phyloP scores from a whole-genome alignment of 2,329 filamentous ascomycete species.

The Aspergillus piperis region DNA sequence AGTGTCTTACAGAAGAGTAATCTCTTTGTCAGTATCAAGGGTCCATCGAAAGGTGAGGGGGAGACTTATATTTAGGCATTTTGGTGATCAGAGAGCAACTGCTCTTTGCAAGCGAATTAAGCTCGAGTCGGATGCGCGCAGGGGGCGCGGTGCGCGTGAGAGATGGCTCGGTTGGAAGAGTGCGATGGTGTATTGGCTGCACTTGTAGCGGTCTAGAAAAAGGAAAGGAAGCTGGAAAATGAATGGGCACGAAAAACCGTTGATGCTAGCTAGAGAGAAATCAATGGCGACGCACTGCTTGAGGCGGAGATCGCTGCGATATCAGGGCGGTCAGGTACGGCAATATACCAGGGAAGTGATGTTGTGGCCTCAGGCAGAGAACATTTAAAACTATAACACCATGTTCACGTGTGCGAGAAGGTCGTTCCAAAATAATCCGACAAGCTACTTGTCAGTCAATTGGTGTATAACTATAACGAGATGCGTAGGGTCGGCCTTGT shows the following conservation, averaged over 20 bases:
- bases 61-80: conserved; percentile 83
- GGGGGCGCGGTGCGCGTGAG: conserved; percentile 19
- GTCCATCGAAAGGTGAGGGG: conserved; percentile 6
- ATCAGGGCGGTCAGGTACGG: background rate
- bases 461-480: too few relatives aligned
- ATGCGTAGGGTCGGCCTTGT: too few relatives aligned
- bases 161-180: background rate
- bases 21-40: conserved; percentile 40
- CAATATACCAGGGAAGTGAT: background rate
- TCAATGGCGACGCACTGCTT: background rate
- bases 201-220: background rate
- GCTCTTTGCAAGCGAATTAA: conserved; percentile 13
- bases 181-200: background rate
- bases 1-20: conserved; percentile 69
- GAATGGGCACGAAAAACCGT: background rate
- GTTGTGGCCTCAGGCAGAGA: background rate
- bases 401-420: too few relatives aligned
- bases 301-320: conserved; percentile 12
- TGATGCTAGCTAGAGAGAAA: background rate
- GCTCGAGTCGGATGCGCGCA: conserved; percentile 18
- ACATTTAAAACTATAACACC: too few relatives aligned
- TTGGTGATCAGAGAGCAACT: conserved; percentile 42
- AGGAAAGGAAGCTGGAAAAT: background rate
- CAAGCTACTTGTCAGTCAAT: too few relatives aligned
- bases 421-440: too few relatives aligned